These are phyloP conservation scores for Linnemannia schmuckeri DNA, from an alignment of 192 early-diverging fungal species.

Conservation along the genomic window DNA sequence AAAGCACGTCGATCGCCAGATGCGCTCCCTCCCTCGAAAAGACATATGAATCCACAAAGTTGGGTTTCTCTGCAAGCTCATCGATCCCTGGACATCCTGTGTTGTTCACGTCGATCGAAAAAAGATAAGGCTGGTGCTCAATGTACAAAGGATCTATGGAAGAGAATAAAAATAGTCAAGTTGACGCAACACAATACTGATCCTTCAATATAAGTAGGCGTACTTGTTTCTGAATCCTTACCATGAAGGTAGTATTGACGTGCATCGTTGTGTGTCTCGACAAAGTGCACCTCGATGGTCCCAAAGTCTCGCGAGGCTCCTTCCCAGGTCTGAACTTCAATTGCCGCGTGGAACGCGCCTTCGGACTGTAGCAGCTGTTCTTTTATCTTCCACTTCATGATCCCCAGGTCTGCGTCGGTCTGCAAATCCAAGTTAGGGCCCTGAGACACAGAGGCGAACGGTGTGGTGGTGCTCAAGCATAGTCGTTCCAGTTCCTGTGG, in stretches of 20 bases:
- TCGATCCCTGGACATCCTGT: neutral
- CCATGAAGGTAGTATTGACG: neutral
- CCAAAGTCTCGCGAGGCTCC: neutral
- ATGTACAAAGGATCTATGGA: neutral
- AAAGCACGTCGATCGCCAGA: neutral
- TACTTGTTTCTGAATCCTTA: neutral
- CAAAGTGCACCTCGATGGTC: neutral
- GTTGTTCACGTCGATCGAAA: neutral
- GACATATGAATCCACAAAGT: neutral
- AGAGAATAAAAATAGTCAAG: neutral
- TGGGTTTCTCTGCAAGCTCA: neutral
- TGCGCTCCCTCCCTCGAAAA: neutral
- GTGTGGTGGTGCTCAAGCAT: neutral
- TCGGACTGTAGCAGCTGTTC: neutral
- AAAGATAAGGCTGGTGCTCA: neutral
- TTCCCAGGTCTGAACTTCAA: neutral
- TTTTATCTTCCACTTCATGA: neutral
- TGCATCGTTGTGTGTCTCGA: neutral
- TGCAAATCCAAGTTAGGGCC: neutral
- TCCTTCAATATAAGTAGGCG: neutral
- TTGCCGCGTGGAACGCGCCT: neutral
- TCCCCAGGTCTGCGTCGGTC: neutral
- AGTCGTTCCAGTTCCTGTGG: neutral
- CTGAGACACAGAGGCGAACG: neutral
- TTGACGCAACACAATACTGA: neutral